phyloP scores from a whole-genome alignment of 108 stramenopile genomes.

The Seminavis robusta region DNA sequence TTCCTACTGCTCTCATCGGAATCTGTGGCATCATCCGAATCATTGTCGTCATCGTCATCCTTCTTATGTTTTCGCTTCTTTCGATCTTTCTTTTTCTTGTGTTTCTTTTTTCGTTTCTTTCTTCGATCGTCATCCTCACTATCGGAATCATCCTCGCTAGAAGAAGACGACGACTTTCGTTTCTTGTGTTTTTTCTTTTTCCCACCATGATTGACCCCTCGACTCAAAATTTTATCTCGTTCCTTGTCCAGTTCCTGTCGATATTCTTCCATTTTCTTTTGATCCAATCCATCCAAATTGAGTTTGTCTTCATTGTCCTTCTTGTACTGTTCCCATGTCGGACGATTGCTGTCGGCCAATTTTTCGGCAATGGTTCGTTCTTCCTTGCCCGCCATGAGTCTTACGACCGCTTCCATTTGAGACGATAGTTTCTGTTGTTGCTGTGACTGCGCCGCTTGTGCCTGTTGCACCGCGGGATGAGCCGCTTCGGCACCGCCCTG shows the following conservation, averaged over 20 bases:
- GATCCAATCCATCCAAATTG: conserved; percentile 79
- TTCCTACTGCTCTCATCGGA: too few species aligned
- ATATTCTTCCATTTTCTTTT: conserved; percentile 94
- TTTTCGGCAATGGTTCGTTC: conserved; percentile 93
- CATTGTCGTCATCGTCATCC: conserved; percentile 2
- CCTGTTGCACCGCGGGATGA: neutral
- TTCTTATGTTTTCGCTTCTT: conserved; percentile 3
- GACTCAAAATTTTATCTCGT: conserved; percentile 65
- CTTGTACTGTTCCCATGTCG: conserved; percentile 98
- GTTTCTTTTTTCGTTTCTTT: neutral
- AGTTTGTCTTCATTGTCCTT: conserved; percentile 96
- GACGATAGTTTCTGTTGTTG: conserved; percentile 34
- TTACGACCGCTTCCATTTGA: conserved; percentile 94
- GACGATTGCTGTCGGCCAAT: conserved; percentile 91
- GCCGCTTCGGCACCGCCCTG: neutral
- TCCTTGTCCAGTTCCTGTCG: conserved; percentile 87
- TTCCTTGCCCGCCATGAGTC: conserved; percentile 88
- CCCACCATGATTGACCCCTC: conserved; percentile 63
- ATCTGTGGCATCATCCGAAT: too few species aligned
- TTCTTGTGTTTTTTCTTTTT: conserved; percentile 28
- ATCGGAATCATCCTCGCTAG: neutral
- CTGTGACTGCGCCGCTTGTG: neutral
- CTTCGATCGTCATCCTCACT: neutral
- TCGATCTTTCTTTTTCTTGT: conserved; percentile 19
- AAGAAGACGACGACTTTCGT: neutral